These are phyloP conservation scores for Agarophyton chilense DNA, from an alignment of 23 red algal genomes.

Conservation along the genomic window DNA sequence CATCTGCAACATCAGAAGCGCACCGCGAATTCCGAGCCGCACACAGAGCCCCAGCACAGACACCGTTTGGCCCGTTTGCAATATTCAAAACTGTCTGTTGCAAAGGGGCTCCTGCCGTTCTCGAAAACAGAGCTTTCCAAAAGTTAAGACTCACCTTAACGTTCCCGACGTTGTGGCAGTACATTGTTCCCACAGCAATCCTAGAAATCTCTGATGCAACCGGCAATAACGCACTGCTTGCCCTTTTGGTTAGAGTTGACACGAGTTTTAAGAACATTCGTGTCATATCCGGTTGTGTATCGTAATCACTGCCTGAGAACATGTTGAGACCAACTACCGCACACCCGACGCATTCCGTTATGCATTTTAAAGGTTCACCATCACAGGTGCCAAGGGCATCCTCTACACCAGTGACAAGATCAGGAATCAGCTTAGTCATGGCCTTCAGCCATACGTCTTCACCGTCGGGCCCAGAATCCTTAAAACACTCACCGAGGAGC, in stretches of 20 bases:
- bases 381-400: not conserved
- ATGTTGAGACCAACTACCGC: not conserved
- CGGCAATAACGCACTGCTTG: constrained; percentile 1
- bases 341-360: not conserved
- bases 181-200: not conserved
- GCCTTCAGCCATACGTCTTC: constrained; percentile 30
- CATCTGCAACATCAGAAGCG: constrained; percentile 31
- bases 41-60: not conserved
- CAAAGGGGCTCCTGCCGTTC: not conserved
- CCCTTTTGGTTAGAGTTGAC: not conserved
- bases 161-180: not conserved
- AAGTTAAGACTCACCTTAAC: constrained; percentile 6
- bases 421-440: constrained; percentile 17
- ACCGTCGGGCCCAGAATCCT: constrained; percentile 12
- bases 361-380: constrained; percentile 3
- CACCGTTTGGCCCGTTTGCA: not conserved
- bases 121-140: constrained; percentile 33
- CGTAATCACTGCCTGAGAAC: not conserved
- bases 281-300: constrained; percentile 28
- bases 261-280: constrained; percentile 1
- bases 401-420: constrained; percentile 13
- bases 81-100: constrained; percentile 6
- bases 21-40: constrained; percentile 24
- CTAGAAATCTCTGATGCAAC: constrained; percentile 1
- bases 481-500: constrained; percentile 17